Evolutionary conservation across 768 basidiomycete species (phyloP).

Genomic region (Leccinum arenicola): DNA sequence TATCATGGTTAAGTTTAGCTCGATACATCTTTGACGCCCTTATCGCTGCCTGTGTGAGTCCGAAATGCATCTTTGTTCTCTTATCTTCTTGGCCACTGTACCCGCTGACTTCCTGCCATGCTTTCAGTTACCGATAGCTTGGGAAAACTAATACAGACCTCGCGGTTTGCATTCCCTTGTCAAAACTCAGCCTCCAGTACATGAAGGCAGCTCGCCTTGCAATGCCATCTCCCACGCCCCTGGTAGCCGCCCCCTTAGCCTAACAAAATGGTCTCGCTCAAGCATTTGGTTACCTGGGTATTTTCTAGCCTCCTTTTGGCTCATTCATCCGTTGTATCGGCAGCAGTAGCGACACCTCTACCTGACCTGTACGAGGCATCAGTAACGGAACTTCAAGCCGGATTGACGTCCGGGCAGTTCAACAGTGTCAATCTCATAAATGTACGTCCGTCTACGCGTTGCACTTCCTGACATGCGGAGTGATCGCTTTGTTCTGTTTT

Average conservation of each 20-base stretch:
- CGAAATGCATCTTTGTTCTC: background rate
- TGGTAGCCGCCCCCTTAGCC: background rate
- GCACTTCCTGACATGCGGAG: background rate
- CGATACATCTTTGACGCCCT: background rate
- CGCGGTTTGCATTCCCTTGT: background rate
- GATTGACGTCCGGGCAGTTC: conserved; percentile 35
- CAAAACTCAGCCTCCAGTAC: background rate
- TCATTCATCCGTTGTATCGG: conserved; percentile 8
- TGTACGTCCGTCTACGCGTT: conserved; percentile 17
- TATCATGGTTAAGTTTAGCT: conserved; percentile 5
- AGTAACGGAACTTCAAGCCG: conserved; percentile 37
- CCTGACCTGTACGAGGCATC: conserved; percentile 44
- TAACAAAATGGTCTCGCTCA: conserved; percentile 5
- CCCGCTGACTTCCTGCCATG: conserved; percentile 11
- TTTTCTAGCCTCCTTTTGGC: conserved; percentile 3
- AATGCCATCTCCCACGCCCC: background rate
- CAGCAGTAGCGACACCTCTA: conserved; percentile 17
- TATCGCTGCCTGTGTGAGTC: background rate
- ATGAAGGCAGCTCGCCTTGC: conserved; percentile 1
- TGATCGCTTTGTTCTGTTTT: background rate
- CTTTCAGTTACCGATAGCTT: conserved; percentile 3
- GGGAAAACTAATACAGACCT: conserved; percentile 1
- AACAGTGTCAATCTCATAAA: conserved; percentile 42
- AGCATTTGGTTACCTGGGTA: conserved; percentile 8
- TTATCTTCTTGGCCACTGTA: conserved; percentile 1